Base-by-base conservation (phyloP, 176 grass and related monocot genomes). In the Zizania latifolia region DNA sequence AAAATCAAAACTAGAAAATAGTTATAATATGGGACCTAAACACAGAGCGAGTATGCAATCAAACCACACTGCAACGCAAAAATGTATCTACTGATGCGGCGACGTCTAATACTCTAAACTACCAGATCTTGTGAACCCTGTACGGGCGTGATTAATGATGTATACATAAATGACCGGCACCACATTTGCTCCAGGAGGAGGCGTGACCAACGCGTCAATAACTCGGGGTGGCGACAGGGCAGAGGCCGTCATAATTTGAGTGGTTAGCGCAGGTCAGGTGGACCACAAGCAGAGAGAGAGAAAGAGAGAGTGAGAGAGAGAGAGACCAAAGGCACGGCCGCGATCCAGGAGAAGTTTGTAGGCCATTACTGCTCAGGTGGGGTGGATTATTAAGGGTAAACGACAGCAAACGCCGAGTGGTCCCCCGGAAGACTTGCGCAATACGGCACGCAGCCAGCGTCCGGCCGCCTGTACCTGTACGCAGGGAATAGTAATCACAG, bases 381-480 rank as follows among this genome's bases (percentile, higher is more conserved):
- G 30, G 2, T n/a, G n/a, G n/a, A n/a, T n/a, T n/a, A n/a, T n/a
- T n/a, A n/a, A n/a, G n/a, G n/a, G n/a, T n/a, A n/a, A n/a, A n/a
- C n/a, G n/a, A n/a, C n/a, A n/a, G n/a, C n/a, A n/a, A n/a, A n/a
- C n/a, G n/a, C n/a, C n/a, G 1, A 30, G 36, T 38, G 31, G 53
- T 61, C 72, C 72, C 71, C 39, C 31, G 0, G 33, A 31, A 77
- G 48, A 6, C 39, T 69, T 77, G 4, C 16, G 27, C 13, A 4
- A 62, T 51, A 83, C 81, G 54, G 39, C 65, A 77, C 48, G 69
- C 19, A 33, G 40, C 40, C 50, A n/a, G n/a, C n/a, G n/a, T n/a
- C n/a, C n/a, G n/a, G n/a, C n/a, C n/a, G n/a, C n/a, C n/a, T n/a
- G n/a, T n/a, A n/a, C 48, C n/a, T 22, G 16, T 28, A n/a, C 26